These are phyloP conservation scores for Trichocomaceae sp. DNA, from an alignment of 2,329 filamentous ascomycete genomes.

Conservation along the genomic window DNA sequence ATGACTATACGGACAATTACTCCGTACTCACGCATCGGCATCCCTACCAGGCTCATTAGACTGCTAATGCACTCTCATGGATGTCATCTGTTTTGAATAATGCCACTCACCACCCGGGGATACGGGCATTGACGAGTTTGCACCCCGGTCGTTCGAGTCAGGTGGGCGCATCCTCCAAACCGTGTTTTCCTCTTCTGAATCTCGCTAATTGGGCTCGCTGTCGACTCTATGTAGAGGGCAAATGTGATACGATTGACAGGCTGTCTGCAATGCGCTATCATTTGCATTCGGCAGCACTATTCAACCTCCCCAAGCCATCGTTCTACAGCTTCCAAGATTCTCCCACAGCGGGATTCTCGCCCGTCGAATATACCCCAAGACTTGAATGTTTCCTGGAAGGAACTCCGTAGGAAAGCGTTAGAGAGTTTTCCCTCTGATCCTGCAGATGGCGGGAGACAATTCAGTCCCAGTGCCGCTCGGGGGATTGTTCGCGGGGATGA, in stretches of 20 bases:
- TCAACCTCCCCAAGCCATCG: not conserved
- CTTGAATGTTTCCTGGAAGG: not conserved
- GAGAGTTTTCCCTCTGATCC: not conserved
- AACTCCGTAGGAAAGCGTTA: not conserved
- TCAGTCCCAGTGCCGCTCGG: not conserved
- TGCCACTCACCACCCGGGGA: slow-evolving; percentile 32
- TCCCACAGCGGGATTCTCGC: not conserved
- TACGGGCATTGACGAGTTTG: slow-evolving; percentile 30
- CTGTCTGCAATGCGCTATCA: not conserved
- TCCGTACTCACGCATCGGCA: not conserved
- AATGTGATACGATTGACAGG: not conserved
- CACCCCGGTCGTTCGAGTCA: slow-evolving; percentile 19
- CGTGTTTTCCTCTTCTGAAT: not conserved
- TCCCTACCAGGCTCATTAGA: slow-evolving; percentile 13
- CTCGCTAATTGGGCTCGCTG: not conserved
- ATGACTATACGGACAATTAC: no score
- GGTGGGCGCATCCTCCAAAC: slow-evolving; percentile 16
- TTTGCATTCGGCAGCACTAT: not conserved
- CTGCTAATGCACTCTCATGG: slow-evolving; percentile 27
- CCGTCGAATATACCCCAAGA: not conserved
- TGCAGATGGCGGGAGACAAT: not conserved
- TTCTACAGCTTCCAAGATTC: not conserved
- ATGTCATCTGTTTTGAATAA: slow-evolving; percentile 38
- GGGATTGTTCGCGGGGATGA: not conserved
- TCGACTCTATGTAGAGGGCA: not conserved